Percentiles rank a stretch among this genome's conserved stretches.
These are phyloP conservation scores for Thermomyces lanuginosus DNA, from an alignment of 2,329 filamentous ascomycete species.

Conservation along the genomic window DNA sequence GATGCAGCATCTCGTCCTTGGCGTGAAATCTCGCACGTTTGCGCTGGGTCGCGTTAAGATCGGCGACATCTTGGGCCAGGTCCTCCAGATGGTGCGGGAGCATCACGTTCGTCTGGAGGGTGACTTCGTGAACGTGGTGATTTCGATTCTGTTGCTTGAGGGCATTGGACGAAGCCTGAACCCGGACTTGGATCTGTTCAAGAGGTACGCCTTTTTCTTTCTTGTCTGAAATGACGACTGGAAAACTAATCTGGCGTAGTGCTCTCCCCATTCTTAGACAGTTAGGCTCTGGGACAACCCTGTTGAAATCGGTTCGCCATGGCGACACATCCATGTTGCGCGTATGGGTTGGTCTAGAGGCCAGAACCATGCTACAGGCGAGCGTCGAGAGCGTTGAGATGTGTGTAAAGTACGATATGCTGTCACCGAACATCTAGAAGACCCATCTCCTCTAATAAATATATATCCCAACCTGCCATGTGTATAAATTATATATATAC, in stretches of 20 bases:
- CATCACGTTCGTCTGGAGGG: slow-evolving; percentile 93
- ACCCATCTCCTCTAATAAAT: neutral
- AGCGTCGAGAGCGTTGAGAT: slow-evolving; percentile 78
- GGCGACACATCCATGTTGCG: slow-evolving; percentile 74
- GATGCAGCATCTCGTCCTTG: slow-evolving; percentile 90
- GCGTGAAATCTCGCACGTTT: slow-evolving; percentile 79
- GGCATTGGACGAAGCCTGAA: slow-evolving; percentile 81
- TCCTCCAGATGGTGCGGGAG: slow-evolving; percentile 73
- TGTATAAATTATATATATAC: slow-evolving; percentile 1
- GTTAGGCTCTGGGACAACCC: slow-evolving; percentile 47
- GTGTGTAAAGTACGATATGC: slow-evolving; percentile 77
- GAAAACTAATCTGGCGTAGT: slow-evolving; percentile 27
- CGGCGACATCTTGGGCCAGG: slow-evolving; percentile 81
- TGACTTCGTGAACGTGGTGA: slow-evolving; percentile 95
- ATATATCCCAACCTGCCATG: neutral
- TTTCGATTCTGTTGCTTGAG: slow-evolving; percentile 83
- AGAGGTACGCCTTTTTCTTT: slow-evolving; percentile 35
- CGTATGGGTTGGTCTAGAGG: slow-evolving; percentile 82
- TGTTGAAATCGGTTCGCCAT: slow-evolving; percentile 46
- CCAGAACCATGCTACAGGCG: slow-evolving; percentile 73
- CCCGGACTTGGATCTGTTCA: slow-evolving; percentile 73
- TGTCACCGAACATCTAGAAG: slow-evolving; percentile 65
- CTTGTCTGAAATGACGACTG: slow-evolving; percentile 5
- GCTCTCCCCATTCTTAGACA: slow-evolving; percentile 81
- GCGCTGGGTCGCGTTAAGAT: slow-evolving; percentile 91